Evolutionary conservation across 345 rosid genomes (phyloP), one percentile per base, ranked within the genome.

Genomic region (Populus ilicifolia): DNA sequence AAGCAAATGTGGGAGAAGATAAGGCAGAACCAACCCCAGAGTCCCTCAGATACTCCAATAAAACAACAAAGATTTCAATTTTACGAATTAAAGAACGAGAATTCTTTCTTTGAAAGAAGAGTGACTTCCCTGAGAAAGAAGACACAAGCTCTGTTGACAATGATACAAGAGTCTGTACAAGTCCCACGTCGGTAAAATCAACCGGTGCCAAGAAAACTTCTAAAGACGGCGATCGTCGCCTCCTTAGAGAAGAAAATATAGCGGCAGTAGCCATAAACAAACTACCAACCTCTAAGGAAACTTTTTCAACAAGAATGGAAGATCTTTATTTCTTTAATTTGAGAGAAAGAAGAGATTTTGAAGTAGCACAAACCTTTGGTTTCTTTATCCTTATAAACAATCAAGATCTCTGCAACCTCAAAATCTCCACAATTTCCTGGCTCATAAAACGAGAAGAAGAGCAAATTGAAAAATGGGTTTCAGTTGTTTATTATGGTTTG

Each of bases 191-290:
- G 66, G 89, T 83, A 50, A 96, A 85, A 85, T 94, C 94, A 78
- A 94, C 97, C 59, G 95, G 97, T 29, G 90, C 94, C 80, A 94
- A 67, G 77, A 92, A 94, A 11, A 94, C 94, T 80, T 91, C 96
- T 20, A 96, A 50, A 16, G 92, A 92, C 46, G 94, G 92, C 64
- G 95, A 88, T 72, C 97, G 85, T 78, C 94, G 86, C 80, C 96
- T 83, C 75, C 97, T 85, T 0, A 93, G 74, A 64, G 97, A 96
- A 44, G 97, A 91, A 78, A 96, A 91, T 71, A 92, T 91, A 30
- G 97, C 97, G 8, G 93, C 96, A 9, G 90, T 75, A 0, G 99
- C 97, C 99, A 96, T 92, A 2, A 8, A 4, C 29, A 59, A 23
- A 59, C 29, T 59, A 10, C 64, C 0, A 23, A 9, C 27, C 29